Evolutionary conservation across 2,329 filamentous ascomycete species (phyloP), one percentile per base, ranked within the genome.

Genomic region (Lachnellula cervina): DNA sequence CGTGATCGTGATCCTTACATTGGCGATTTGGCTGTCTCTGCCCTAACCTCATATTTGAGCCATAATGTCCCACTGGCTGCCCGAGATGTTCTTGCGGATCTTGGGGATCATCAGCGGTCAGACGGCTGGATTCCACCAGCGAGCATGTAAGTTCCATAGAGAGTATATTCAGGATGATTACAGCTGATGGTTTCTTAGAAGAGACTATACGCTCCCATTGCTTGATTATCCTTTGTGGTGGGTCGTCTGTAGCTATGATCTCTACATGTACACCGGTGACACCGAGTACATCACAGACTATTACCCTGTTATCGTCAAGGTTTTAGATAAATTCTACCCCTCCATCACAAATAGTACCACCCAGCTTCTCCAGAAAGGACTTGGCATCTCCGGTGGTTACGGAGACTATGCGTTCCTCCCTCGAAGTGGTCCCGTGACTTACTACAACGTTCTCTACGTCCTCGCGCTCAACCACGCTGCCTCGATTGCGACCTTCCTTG

Each of bases 211-310:
- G 0, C 72, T 81, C 1, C 67, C 70, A 0, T 68, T 81, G 0
- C 78, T 80, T 42, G 78, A 81, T 56, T 81, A 80, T 54, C 77
- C 78, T 1, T 66, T 81, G 0, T 80, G 76, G 74, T 81, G 78
- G 78, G 73, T 80, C 2, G 70, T 74, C 7, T 77, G 73, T 56
- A 75, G 71, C 53, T 74, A 73, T 56, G 77, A 81, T 60, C 68
- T 76, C 19, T 73, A 79, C 46, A 69, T 80, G 66, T 79, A 81
- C 64, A 79, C 75, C 0, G 77, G 75, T 11, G 74, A 80, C 61
- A 59, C 65, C 0, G 67, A 63, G 2, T 80, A 75, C 55, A 65
- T 76, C 3, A 46, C 67, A 3, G 58, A 68, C 1, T 76, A 78
- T 59, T 80, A 78, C 62, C 52, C 64, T 1, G 70, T 66, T 14